Evolutionary conservation across 805 yeast species (phyloP).

Genomic region (Pichia deserticola): DNA sequence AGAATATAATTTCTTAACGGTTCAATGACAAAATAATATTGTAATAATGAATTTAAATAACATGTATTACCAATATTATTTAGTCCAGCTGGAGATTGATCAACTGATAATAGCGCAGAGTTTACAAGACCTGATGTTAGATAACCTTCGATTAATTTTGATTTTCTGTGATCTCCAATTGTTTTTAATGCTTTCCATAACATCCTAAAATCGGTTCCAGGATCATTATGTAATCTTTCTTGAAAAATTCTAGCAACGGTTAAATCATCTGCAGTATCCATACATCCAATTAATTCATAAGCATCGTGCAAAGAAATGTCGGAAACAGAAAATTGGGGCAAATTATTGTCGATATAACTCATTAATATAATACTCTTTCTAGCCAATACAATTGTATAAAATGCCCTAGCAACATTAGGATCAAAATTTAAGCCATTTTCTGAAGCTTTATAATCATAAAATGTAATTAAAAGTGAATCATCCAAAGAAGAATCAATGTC

Average conservation of each 20-base stretch:
- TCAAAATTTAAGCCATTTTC: conserved; percentile 39
- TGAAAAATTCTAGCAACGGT: conserved; percentile 48
- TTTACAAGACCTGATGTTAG: conserved; percentile 58
- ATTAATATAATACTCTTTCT: conserved; percentile 53
- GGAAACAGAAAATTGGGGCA: conserved; percentile 26
- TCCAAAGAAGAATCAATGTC: conserved; percentile 47
- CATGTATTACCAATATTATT: conserved; percentile 96
- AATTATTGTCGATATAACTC: conserved; percentile 41
- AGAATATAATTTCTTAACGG: conserved; percentile 69
- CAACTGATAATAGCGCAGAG: conserved; percentile 49
- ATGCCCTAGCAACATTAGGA: conserved; percentile 43
- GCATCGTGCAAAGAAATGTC: conserved; percentile 33
- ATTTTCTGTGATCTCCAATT: conserved; percentile 47
- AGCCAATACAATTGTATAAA: conserved; percentile 52
- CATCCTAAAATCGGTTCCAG: conserved; percentile 42
- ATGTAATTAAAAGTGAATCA: conserved; percentile 69
- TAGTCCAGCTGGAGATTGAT: conserved; percentile 83
- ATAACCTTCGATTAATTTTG: conserved; percentile 49
- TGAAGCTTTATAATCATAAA: conserved; percentile 55
- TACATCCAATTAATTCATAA: conserved; percentile 40
- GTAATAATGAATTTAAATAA: conserved; percentile 82
- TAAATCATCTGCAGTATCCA: conserved; percentile 47
- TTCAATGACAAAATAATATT: conserved; percentile 78
- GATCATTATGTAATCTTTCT: conserved; percentile 32
- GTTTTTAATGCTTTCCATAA: conserved; percentile 51